Evolutionary conservation across 108 stramenopile species (phyloP), one percentile per base, ranked within the genome.

Genomic region (Seminavis robusta): DNA sequence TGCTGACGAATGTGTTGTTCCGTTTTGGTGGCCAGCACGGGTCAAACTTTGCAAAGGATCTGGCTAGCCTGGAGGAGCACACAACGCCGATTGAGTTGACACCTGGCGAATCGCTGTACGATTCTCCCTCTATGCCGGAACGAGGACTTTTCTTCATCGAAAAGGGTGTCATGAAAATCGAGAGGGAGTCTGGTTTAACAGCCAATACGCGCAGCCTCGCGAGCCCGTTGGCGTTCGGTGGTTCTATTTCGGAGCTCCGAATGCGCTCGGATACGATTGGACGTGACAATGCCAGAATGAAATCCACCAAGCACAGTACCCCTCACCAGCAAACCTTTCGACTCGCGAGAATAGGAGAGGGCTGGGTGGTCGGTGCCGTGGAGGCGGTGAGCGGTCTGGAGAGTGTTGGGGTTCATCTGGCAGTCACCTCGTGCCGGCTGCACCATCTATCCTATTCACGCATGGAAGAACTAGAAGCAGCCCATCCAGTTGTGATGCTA

Each of bases 141-240:
- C 61, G 77, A 34, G 85, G 85, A 1, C 51, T 87, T 10, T 87
- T 78, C 59, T 87, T 87, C 45, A 74, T 87, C 13, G 85, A 87
- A 54, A 47, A 44, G 24, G 85, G 85, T 6, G 42, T 83, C 16
- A 38, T 86, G 21, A 79, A 53, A 49, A 48, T 50, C 11, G 46
- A 69, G 46, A 29, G 21, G 2, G 33, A 37, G n/a, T 44, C 46
- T 10, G 37, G 31, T 3, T 6, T 33, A 9, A 63, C 61, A 24
- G 27, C 30, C 1, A 63, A 28, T n/a, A n/a, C n/a, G n/a, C 16
- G n/a, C 4, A 13, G 38, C 31, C 36, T 33, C 21, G 20, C 17
- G 34, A 38, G 20, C 6, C 53, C 17, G 9, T 9, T 48, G 4
- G 28, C 5, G 28, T n/a, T 25, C 20, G 28, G 25, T 40, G 33